Evolutionary conservation across 1,284 basidiomycete genomes (phyloP).

Genomic region (Sutorius eximius): DNA sequence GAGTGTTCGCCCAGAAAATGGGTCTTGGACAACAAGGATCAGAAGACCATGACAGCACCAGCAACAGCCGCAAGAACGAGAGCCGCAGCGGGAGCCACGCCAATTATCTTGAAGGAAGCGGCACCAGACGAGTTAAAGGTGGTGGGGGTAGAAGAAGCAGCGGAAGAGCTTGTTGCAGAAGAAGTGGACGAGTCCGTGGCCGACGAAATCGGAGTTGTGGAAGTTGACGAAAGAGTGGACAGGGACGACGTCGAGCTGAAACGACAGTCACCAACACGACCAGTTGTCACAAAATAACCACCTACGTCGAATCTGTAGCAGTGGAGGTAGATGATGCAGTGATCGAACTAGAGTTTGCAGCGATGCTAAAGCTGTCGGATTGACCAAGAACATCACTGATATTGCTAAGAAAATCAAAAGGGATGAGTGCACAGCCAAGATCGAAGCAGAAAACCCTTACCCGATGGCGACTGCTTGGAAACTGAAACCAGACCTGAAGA

Average conservation of each 20-base stretch:
- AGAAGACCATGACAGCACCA: conserved; percentile 45
- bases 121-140: conserved; percentile 28
- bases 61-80: conserved; percentile 43
- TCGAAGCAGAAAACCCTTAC: conserved; percentile 22
- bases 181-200: neutral
- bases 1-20: neutral
- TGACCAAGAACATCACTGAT: conserved; percentile 46
- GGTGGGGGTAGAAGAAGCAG: conserved; percentile 22
- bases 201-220: neutral
- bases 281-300: neutral
- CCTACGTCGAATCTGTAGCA: conserved; percentile 9
- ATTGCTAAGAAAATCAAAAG: conserved; percentile 38
- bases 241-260: conserved; percentile 4
- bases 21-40: conserved; percentile 13
- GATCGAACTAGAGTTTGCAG: conserved; percentile 25
- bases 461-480: conserved; percentile 49
- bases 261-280: neutral
- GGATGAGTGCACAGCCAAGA: neutral
- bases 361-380: conserved; percentile 48
- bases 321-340: conserved; percentile 17
- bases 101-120: conserved; percentile 23
- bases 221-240: neutral
- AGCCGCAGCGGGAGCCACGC: conserved; percentile 37
- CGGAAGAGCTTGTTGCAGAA: conserved; percentile 4
- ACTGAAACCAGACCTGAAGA: conserved; percentile 49